Evolutionary conservation across 257 asterid genomes (phyloP), one percentile per base, ranked within the genome.

Genomic region (Jasminum sambac): DNA sequence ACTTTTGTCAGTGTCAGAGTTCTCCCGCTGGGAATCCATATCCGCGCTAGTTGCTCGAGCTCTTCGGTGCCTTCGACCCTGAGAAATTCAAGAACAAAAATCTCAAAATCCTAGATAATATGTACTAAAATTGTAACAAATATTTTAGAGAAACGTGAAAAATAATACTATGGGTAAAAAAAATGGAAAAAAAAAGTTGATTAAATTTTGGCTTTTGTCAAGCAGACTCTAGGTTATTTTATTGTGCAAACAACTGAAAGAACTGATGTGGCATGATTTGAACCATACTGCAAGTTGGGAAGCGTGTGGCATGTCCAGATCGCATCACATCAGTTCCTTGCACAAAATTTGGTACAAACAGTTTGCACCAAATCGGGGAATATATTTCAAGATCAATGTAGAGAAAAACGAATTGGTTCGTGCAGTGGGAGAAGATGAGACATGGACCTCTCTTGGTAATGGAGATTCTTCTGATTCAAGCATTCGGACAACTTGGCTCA

Each of bases 401-500:
- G 48, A 8, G 43, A 5, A 5, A 4, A 4, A 16, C 1, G 1
- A 30, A 30, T 30, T 30, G 36, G 36, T 23, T 24, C 12, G 69
- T 0, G 19, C 23, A 23, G 24, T 41, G 19, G 57, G 69, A 65
- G 41, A 19, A 19, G 5, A 52, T 52, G 13, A 8, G 30, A 52
- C 69, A 65, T 58, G 23, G 70, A 65, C 70, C 70, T 65, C 70
- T 48, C 72, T 68, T 68, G 63, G 44, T 16, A 68, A 16, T 11
- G 72, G 72, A 34, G 48, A 68, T 68, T 68, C 72, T 37, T 68
- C 72, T 36, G 72, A 68, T 46, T 68, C 72, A 36, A 68, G 72
- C 63, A 68, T 68, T n/a, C 72, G 72, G 21, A 68, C 72, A 48
- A 68, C 72, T 46, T 68, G 72, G 72, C 72, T 52, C 72, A 68